Conservation (phyloP, 139 green algal genomes). For the Eudorina sp. region DNA sequence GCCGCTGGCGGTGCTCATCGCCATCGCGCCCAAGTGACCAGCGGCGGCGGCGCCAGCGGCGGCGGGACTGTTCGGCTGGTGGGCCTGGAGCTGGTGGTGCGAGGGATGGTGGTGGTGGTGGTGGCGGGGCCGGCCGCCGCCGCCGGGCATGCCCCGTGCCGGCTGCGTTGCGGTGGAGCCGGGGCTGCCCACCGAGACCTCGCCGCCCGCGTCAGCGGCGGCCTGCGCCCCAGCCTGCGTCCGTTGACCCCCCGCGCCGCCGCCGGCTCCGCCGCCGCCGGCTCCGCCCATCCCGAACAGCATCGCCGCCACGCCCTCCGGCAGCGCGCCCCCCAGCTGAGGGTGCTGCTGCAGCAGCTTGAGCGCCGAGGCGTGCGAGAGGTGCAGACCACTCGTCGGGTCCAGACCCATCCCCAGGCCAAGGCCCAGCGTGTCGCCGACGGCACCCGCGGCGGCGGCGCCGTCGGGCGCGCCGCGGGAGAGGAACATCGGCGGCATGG, state of each 20-base stretch:
- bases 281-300: background rate
- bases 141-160: slow-evolving; percentile 2
- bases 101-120: background rate
- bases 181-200: slow-evolving; percentile 26
- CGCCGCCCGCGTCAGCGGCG: background rate
- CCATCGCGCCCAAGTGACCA: too few relatives aligned
- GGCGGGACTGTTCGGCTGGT: background rate
- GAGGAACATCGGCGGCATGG: background rate
- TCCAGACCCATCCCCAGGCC: background rate
- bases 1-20: slow-evolving; percentile 19
- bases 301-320: slow-evolving; percentile 3
- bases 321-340: background rate
- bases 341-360: slow-evolving; percentile 9
- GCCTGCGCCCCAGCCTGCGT: background rate
- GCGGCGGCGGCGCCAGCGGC: background rate
- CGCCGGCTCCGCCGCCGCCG: background rate
- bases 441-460: background rate
- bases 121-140: slow-evolving; percentile 24
- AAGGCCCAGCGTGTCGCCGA: background rate
- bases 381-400: background rate
- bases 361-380: slow-evolving; percentile 12
- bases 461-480: background rate
- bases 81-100: background rate
- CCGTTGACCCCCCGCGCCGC: too few relatives aligned
- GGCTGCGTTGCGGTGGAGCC: background rate